Percentiles rank a stretch among this genome's conserved stretches.
phyloP scores from a whole-genome alignment of 2,329 filamentous ascomycete genomes.

The Lecanicillium sp. region DNA sequence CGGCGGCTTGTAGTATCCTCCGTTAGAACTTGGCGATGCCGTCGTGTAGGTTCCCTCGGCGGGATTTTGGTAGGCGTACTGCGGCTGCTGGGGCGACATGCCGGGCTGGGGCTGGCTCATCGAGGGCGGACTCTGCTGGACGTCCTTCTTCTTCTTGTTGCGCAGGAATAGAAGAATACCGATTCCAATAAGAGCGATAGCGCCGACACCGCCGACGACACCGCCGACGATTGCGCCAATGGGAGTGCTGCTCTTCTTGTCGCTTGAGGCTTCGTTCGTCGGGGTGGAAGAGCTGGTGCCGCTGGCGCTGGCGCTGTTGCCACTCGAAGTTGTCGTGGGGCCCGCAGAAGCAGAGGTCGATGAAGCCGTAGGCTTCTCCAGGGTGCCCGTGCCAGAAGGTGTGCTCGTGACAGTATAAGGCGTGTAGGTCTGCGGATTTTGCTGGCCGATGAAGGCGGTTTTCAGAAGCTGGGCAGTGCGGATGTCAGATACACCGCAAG shows the following conservation, averaged over 20 bases:
- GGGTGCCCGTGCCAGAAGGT: not conserved
- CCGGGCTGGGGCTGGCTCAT: constrained; percentile 9
- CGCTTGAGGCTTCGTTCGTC: not conserved
- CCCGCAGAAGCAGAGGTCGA: not conserved
- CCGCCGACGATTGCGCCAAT: constrained; percentile 34
- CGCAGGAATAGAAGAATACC: constrained; percentile 28
- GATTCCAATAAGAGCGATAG: constrained; percentile 25
- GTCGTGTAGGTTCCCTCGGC: not conserved
- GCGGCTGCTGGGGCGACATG: constrained; percentile 3
- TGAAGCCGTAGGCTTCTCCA: not conserved
- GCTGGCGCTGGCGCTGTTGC: constrained; percentile 6
- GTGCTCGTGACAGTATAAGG: constrained; percentile 19
- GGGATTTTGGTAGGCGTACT: not conserved
- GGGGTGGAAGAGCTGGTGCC: not conserved
- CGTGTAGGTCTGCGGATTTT: constrained; percentile 24
- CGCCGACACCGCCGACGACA: constrained; percentile 31
- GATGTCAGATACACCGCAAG: constrained; percentile 31
- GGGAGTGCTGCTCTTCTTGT: constrained; percentile 18
- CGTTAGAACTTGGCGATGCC: not conserved
- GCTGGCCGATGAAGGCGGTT: constrained; percentile 37
- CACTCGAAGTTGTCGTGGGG: not conserved
- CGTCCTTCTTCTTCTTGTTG: constrained; percentile 22
- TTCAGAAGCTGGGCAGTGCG: constrained; percentile 29
- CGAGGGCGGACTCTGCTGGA: constrained; percentile 12
- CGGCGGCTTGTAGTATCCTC: constrained; percentile 4